Evolutionary conservation across 306 rosid species (phyloP), one percentile per base, ranked within the genome.

Genomic region (Senna siamea): DNA sequence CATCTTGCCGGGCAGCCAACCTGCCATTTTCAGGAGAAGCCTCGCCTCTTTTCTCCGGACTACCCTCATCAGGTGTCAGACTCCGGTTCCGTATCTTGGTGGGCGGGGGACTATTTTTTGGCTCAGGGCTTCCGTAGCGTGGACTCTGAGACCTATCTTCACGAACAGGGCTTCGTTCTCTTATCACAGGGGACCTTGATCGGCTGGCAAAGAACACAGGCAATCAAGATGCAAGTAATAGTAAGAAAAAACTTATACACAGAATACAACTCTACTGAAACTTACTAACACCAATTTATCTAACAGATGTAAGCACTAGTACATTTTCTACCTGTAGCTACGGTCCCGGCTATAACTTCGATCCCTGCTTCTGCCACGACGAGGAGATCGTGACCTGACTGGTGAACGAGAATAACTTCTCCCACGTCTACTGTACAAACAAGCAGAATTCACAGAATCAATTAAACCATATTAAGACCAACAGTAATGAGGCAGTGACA

Each of bases 281-380:
- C 40, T 37, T 37, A 60, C 15, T 2, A 61, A 3, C 7, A 30
- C 23, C 58, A 28, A 10, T 14, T 19, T 50, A 11, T 17, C 46
- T 63, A 50, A 18, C 7, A 37, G 23, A 28, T 57, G 23, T 15
- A 23, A 23, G 54, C 17, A 64, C 17, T 5, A 52, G 46, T 32
- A 9, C n/a, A 48, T 6, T 57, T 28, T 77, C 15, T 40, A 88
- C 93, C 89, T 87, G 73, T 78, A 87, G 76, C 90, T 88, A 57
- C 83, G 83, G 15, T 82, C 87, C 52, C 85, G 66, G 76, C 90
- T 85, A 74, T 81, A 81, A 79, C 92, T 87, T 30, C 80, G 83
- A 54, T 84, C 84, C 5, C 76, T 88, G 72, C 87, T 82, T 72
- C 89, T 75, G 30, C 82, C 87, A 18, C 84, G 93, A 10, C 73